Evolutionary conservation across 2,329 filamentous ascomycete species (phyloP).

Genomic region (Pseudopyrenochaeta lycopersici): DNA sequence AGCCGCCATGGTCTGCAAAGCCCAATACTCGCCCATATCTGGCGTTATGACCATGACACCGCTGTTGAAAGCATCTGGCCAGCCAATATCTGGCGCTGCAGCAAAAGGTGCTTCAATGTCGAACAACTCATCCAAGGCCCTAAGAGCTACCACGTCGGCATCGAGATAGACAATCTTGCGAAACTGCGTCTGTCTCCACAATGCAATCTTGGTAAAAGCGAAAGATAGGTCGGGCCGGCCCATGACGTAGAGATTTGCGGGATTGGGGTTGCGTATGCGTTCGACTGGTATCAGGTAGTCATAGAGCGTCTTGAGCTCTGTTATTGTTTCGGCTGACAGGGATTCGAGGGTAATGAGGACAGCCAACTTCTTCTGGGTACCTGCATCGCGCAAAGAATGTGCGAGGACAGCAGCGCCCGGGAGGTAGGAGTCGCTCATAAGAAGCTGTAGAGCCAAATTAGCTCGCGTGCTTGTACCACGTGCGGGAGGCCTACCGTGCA

Average conservation of each 20-base stretch:
- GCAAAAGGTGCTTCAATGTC: slow-evolving; percentile 68
- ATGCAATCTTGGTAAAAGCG: slow-evolving; percentile 93
- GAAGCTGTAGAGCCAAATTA: slow-evolving; percentile 68
- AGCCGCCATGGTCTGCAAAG: slow-evolving; percentile 82
- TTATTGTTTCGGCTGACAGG: slow-evolving; percentile 77
- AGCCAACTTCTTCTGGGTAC: slow-evolving; percentile 84
- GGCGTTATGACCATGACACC: slow-evolving; percentile 93
- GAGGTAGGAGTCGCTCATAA: slow-evolving; percentile 90
- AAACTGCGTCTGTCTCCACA: slow-evolving; percentile 93
- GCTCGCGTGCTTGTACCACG: slow-evolving; percentile 31
- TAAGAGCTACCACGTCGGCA: slow-evolving; percentile 88
- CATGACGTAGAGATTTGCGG: slow-evolving; percentile 90
- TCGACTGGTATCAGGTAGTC: slow-evolving; percentile 88
- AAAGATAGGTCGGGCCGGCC: slow-evolving; percentile 88
- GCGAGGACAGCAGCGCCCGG: slow-evolving; percentile 93
- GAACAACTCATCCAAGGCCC: slow-evolving; percentile 93
- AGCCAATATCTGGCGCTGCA: slow-evolving; percentile 92
- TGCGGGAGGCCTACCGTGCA: slow-evolving; percentile 64
- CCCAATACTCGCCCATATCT: slow-evolving; percentile 86
- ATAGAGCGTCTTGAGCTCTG: slow-evolving; percentile 83
- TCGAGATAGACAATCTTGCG: slow-evolving; percentile 94
- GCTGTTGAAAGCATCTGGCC: slow-evolving; percentile 98
- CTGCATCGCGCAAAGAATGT: slow-evolving; percentile 91
- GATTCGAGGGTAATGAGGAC: slow-evolving; percentile 84
- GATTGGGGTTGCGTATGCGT: slow-evolving; percentile 77